These are phyloP conservation scores for Calonectria hongkongensis DNA, from an alignment of 2,329 filamentous ascomycete species.

Conservation along the genomic window DNA sequence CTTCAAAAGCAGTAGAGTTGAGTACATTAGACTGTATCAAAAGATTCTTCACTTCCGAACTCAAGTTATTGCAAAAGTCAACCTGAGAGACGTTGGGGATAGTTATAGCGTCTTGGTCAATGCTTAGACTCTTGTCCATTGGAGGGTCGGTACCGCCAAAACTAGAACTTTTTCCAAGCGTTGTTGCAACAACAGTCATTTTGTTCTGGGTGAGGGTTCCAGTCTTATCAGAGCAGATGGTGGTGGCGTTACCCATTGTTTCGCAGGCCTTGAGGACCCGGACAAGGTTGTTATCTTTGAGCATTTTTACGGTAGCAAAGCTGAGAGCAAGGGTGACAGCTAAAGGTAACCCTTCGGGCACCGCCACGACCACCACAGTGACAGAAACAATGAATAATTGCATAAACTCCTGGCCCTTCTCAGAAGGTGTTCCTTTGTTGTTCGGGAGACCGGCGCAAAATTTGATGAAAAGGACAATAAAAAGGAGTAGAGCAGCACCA, in stretches of 20 bases:
- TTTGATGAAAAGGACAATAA: constrained; percentile 86
- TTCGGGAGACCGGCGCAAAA: constrained; percentile 79
- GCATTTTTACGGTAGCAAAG: constrained; percentile 81
- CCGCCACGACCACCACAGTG: constrained; percentile 80
- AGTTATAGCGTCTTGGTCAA: constrained; percentile 46
- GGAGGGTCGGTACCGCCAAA: constrained; percentile 54
- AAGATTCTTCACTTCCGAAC: constrained; percentile 71
- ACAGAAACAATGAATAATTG: constrained; percentile 80
- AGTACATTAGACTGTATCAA: constrained; percentile 75
- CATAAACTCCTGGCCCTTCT: constrained; percentile 76
- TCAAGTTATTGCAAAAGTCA: constrained; percentile 51
- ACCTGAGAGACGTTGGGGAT: constrained; percentile 54
- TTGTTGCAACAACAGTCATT: constrained; percentile 84
- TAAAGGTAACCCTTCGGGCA: constrained; percentile 79
- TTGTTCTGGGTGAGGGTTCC: constrained; percentile 75
- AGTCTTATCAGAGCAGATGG: constrained; percentile 82
- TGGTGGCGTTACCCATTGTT: constrained; percentile 83
- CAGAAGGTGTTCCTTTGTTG: constrained; percentile 67
- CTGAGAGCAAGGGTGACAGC: constrained; percentile 81
- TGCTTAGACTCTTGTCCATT: constrained; percentile 49
- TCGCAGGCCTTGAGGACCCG: constrained; percentile 81
- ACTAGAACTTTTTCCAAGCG: constrained; percentile 69
- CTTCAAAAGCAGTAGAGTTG: constrained; percentile 76
- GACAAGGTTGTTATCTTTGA: constrained; percentile 82
- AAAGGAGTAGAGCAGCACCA: constrained; percentile 82